Base-by-base conservation (phyloP, 257 asterid genomes). In the Echites panduratus region DNA sequence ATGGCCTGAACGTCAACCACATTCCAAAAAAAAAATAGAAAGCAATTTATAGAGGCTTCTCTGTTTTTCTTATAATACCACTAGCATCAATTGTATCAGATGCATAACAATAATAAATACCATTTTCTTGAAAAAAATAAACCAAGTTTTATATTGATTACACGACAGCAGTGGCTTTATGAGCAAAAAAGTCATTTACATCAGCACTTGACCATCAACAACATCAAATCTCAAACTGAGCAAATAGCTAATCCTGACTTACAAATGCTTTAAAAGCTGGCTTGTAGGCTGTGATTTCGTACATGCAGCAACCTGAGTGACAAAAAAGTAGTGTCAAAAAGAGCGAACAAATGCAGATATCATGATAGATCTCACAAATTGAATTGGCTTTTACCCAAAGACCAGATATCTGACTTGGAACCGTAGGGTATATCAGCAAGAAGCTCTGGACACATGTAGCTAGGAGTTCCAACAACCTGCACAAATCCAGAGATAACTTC, bases 401-500 rank as follows among this genome's bases (percentile, higher is more conserved):
- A 95, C 99, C 99, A 95, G 74, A 95, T 95, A 79, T 95, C 98
- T 4, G 99, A 95, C 79, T 95, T 95, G 70, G 91, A 92, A 73
- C 99, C 99, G 63, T 95, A 95, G 35, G 99, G 99, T 87, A 95
- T 90, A 81, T 95, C 99, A 9, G 98, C 99, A 70, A 95, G 99
- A 83, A 95, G 99, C 89, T 95, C 98, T 0, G 98, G 99, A 84
- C 99, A 92, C 99, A 95, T 95, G 85, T 95, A 95, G 84, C 95
- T 95, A 24, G 99, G 99, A 48, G 99, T 95, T 54, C 99, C 99
- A 84, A 95, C 99, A 5, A 95, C 96, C 99, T 92, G 89, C 79
- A 85, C 43, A 50, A 26, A 68, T 11, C n/a, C 52, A 63, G 9
- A 70, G 9, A 67, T 68, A 27, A 13, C n/a, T 10, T 38, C 13